These are phyloP conservation scores for Penicillium argentinense DNA, from an alignment of 495 filamentous ascomycete species.

Conservation along the genomic window DNA sequence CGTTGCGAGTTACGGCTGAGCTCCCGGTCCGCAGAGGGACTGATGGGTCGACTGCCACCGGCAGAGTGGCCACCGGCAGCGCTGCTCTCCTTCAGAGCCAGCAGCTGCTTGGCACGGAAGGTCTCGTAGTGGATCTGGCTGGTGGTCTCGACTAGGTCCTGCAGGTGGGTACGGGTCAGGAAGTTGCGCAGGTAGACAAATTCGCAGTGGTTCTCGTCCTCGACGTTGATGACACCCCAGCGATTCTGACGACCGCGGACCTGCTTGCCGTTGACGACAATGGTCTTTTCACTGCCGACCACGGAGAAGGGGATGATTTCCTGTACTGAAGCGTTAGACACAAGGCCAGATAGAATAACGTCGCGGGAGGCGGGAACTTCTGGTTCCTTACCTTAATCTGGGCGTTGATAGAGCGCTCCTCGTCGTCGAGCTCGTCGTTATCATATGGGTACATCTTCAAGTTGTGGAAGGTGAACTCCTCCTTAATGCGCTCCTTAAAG, in stretches of 20 bases:
- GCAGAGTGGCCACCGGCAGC: conserved; percentile 67
- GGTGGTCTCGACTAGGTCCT: conserved; percentile 99
- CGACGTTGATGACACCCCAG: conserved; percentile 99
- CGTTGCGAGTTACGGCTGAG: conserved; percentile 94
- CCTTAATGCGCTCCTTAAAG: conserved; percentile 99
- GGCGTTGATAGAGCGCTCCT: conserved; percentile 89
- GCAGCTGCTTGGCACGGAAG: conserved; percentile 98
- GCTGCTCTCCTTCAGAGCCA: conserved; percentile 97
- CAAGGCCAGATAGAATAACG: not conserved
- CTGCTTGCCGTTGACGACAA: conserved; percentile 95
- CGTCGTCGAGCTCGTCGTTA: conserved; percentile 96
- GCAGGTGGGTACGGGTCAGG: conserved; percentile 90
- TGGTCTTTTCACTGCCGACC: conserved; percentile 95
- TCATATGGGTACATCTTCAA: conserved; percentile 99
- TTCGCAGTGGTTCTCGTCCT: conserved; percentile 99
- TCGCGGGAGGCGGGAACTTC: not conserved
- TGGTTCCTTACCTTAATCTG: conserved; percentile 79
- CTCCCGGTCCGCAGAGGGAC: conserved; percentile 88
- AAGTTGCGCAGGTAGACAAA: conserved; percentile 98
- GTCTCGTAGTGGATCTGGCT: conserved; percentile 99
- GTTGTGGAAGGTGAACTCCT: conserved; percentile 99
- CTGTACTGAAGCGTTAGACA: conserved; percentile 44
- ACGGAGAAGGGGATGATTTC: conserved; percentile 97
- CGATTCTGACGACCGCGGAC: conserved; percentile 97
- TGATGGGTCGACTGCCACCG: conserved; percentile 84